Base-by-base conservation (phyloP, 2,329 filamentous ascomycete species). In the Pyricularia grisea region DNA sequence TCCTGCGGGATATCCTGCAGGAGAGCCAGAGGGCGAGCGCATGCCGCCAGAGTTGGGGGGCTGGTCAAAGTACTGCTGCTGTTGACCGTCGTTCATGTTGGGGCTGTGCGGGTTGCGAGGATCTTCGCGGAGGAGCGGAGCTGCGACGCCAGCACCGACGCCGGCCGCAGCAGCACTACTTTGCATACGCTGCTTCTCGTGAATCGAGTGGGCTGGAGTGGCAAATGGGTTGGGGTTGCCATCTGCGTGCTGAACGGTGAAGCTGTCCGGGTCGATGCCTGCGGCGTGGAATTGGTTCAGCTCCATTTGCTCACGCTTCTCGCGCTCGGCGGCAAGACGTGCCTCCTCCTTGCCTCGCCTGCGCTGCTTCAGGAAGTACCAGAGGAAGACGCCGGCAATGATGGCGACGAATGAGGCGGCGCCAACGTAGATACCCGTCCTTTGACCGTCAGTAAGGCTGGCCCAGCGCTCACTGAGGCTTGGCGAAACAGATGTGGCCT, bases 331-430 rank as follows among this genome's bases (percentile, higher is more conserved):
- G 20, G 82, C 83, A 10, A 79, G 69, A 55, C 79, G 78, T 55
- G 85, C 85, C 74, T 89, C 87, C 27, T 73, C 74, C 25, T 80
- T 79, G 14, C 87, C 87, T 0, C 78, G 78, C 61, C 82, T 81
- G 55, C 87, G 82, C 75, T 88, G 85, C 61, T 81, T 81, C 74
- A 87, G 78, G 77, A 84, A 88, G 79, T 84, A 86, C 74, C 85
- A 83, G 25, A 83, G 74, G 0, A 84, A 73, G 6, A 82, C 70
- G 28, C 79, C 82, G 7, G 76, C 84, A 0, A 82, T 80, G 42
- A 78, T 81, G n/a, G 78, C 83, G 9, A 76, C 84, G 0, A 82
- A 80, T 33, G 77, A 81, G 20, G 77, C 82, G 2, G 79, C 81
- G 14, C 78, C 79, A 2, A 80, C 82, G 72, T 87, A 88, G 64